These are phyloP conservation scores for Cladobotryum protrusum DNA, from an alignment of 2,329 filamentous ascomycete species.

Conservation along the genomic window DNA sequence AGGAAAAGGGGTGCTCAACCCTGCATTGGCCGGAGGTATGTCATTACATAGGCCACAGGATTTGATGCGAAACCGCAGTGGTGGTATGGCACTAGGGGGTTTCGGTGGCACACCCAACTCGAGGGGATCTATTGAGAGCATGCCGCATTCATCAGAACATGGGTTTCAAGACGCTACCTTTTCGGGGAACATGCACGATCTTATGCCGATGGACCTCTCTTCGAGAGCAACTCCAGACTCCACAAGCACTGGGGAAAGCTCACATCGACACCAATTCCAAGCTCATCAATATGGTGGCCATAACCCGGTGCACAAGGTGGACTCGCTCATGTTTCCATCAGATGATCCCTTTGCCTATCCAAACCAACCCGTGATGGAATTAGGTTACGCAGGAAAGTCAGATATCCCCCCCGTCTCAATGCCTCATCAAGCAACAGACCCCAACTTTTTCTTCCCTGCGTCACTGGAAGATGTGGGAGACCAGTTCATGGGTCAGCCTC, in stretches of 20 bases:
- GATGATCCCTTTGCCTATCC: conserved; percentile 75
- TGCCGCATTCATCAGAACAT: conserved; percentile 23
- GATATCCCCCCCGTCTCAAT: conserved; percentile 26
- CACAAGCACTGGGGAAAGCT: conserved; percentile 35
- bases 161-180: conserved; percentile 32
- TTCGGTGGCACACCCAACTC: conserved; percentile 20
- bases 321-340: conserved; percentile 74
- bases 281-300: conserved; percentile 27
- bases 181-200: conserved; percentile 36
- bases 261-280: conserved; percentile 28
- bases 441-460: conserved; percentile 46
- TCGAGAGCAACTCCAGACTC: conserved; percentile 38
- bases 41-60: conserved; percentile 30
- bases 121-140: conserved; percentile 29
- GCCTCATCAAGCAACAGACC: conserved; percentile 28
- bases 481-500: conserved; percentile 64
- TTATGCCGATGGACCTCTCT: conserved; percentile 40
- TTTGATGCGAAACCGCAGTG: conserved; percentile 25
- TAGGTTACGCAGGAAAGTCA: conserved; percentile 36
- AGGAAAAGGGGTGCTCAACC: conserved; percentile 26
- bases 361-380: conserved; percentile 64
- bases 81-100: conserved; percentile 15
- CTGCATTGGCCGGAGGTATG: conserved; percentile 25
- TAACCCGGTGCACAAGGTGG: conserved; percentile 59
- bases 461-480: conserved; percentile 64